These are phyloP conservation scores for Diplodia intermedia DNA, from an alignment of 2,329 filamentous ascomycete genomes.

Conservation along the genomic window DNA sequence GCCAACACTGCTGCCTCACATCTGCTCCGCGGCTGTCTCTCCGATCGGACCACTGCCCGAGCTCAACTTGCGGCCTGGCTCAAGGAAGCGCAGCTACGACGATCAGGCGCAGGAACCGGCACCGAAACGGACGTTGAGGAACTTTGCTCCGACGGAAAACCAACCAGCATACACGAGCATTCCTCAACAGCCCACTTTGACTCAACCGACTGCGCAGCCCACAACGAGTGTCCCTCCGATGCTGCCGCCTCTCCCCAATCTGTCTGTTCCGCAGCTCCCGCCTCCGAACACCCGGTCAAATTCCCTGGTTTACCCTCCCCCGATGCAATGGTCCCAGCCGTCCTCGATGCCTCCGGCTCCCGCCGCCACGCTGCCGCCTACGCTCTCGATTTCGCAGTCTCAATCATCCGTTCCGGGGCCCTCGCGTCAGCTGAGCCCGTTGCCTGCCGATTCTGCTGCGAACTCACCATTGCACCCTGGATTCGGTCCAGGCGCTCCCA, in stretches of 20 bases:
- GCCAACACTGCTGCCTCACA: constrained; percentile 49
- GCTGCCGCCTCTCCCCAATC: constrained; percentile 73
- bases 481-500: constrained; percentile 64
- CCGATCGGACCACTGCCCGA: constrained; percentile 53
- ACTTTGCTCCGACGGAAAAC: constrained; percentile 27
- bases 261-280: constrained; percentile 65
- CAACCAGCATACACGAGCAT: constrained; percentile 32
- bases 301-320: constrained; percentile 74
- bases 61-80: constrained; percentile 44
- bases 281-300: constrained; percentile 67
- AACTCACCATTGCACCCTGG: constrained; percentile 75
- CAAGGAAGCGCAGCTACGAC: constrained; percentile 67
- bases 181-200: constrained; percentile 34
- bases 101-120: constrained; percentile 62
- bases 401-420: constrained; percentile 36
- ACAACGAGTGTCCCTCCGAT: constrained; percentile 33
- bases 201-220: constrained; percentile 41
- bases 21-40: constrained; percentile 53
- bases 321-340: constrained; percentile 60
- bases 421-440: constrained; percentile 61
- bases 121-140: constrained; percentile 55
- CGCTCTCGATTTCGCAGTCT: constrained; percentile 40
- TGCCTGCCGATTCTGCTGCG: constrained; percentile 57
- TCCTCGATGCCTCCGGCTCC: constrained; percentile 47
- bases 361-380: constrained; percentile 40